Percentiles rank a stretch among this genome's conserved stretches.
These are phyloP conservation scores for Lactifluus hygrophoroides DNA, from an alignment of 768 basidiomycete genomes.

Conservation along the genomic window DNA sequence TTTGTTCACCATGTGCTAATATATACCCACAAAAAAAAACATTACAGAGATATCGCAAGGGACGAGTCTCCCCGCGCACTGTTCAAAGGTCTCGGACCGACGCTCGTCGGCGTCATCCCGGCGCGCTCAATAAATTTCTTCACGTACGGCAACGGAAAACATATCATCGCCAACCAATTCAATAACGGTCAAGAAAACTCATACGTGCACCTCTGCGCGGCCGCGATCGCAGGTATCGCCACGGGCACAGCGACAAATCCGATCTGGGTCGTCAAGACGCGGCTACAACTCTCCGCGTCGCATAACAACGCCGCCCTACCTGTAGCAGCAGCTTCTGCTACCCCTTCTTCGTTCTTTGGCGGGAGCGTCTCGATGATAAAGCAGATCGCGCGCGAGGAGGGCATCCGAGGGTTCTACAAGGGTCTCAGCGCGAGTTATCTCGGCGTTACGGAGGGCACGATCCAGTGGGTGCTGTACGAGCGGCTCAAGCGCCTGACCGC, in stretches of 20 bases:
- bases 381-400: conserved; percentile 73
- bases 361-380: conserved; percentile 56
- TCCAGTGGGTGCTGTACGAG: conserved; percentile 97
- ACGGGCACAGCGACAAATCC: conserved; percentile 94
- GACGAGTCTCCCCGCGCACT: conserved; percentile 84
- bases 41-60: conserved; percentile 84
- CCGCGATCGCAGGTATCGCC: conserved; percentile 74
- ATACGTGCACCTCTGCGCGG: conserved; percentile 77
- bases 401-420: conserved; percentile 85
- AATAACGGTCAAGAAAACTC: conserved; percentile 76
- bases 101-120: conserved; percentile 89
- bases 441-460: conserved; percentile 91
- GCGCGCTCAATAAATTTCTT: conserved; percentile 98
- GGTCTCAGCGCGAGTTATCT: conserved; percentile 92
- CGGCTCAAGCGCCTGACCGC: conserved; percentile 67
- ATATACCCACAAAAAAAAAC: no score
- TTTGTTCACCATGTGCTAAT: no score
- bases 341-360: conserved; percentile 31
- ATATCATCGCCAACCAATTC: conserved; percentile 74
- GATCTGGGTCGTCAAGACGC: conserved; percentile 99
- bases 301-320: not conserved
- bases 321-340: not conserved
- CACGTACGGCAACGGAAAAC: conserved; percentile 95
- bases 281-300: conserved; percentile 64
- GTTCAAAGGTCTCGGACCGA: conserved; percentile 92